A percentile compares a stretch with the other conserved stretches of the same genome.
phyloP scores from a whole-genome alignment of 257 asterid genomes.

The Echium plantagineum region DNA sequence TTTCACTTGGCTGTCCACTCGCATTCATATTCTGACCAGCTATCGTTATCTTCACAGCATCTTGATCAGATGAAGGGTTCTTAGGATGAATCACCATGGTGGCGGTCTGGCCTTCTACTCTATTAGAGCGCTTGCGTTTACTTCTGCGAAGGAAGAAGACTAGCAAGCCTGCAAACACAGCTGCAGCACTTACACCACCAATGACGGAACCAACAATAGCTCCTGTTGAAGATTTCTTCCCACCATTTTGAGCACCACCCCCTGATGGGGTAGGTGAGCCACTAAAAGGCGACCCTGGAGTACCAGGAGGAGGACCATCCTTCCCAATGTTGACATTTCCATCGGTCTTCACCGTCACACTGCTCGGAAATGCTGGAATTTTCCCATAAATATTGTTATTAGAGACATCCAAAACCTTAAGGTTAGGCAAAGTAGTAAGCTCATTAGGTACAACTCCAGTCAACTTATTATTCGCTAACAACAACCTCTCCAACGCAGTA shows the following conservation, averaged over 20 bases:
- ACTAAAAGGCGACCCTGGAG: constrained; percentile 12
- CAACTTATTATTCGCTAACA: constrained; percentile 39
- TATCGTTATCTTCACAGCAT: constrained; percentile 56
- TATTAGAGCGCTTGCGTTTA: constrained; percentile 32
- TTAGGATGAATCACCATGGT: constrained; percentile 58
- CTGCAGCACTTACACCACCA: constrained; percentile 36
- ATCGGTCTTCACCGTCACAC: constrained; percentile 25
- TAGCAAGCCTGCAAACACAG: constrained; percentile 30
- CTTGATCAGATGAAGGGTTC: constrained; percentile 53
- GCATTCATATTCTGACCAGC: constrained; percentile 30
- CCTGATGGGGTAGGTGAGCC: constrained; percentile 6
- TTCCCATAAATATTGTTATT: constrained; percentile 50
- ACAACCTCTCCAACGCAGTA: constrained; percentile 36
- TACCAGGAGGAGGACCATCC: constrained; percentile 36
- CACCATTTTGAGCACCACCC: constrained; percentile 14
- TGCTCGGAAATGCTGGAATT: constrained; percentile 30
- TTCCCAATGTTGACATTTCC: constrained; percentile 57
- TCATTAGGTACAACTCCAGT: constrained; percentile 49
- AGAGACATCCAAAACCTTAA: constrained; percentile 43
- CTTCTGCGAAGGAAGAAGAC: constrained; percentile 30
- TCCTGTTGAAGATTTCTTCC: constrained; percentile 39
- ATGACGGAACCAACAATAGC: constrained; percentile 52
- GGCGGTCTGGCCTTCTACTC: constrained; percentile 30
- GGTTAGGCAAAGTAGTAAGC: constrained; percentile 40
- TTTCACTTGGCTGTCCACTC: constrained; percentile 18